Evolutionary conservation across 192 early-diverging fungal species (phyloP).

Genomic region (Backusella parvicylindrica): DNA sequence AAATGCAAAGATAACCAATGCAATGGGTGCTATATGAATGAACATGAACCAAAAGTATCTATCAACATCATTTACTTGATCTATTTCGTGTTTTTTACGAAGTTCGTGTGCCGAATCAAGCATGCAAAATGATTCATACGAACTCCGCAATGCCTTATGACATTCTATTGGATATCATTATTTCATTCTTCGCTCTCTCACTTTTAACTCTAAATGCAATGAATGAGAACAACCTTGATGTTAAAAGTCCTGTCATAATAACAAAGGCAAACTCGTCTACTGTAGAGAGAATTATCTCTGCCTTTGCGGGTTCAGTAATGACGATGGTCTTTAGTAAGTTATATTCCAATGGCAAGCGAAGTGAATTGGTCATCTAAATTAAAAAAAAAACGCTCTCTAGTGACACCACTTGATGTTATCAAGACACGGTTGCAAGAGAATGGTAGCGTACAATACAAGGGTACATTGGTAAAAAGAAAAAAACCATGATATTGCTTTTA

Average conservation of each 20-base stretch:
- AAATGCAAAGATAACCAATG: no score
- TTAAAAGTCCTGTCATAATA: neutral
- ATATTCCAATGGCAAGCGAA: neutral
- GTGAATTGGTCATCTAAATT: conserved; percentile 16
- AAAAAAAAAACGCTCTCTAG: conserved; percentile 44
- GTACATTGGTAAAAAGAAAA: neutral
- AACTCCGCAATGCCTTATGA: no score
- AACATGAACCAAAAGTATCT: no score
- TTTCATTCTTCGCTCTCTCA: neutral
- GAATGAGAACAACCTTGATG: neutral
- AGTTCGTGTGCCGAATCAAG: no score
- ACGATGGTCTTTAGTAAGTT: conserved; percentile 75
- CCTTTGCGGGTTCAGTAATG: conserved; percentile 75
- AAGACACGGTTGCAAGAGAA: conserved; percentile 76
- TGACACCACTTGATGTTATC: conserved; percentile 87
- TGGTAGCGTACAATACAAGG: neutral
- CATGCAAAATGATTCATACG: no score
- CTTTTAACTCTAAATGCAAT: neutral
- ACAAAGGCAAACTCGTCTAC: conserved; percentile 30
- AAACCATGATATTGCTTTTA: no score
- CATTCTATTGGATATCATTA: neutral
- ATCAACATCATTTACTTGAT: no score
- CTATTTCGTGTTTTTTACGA: no score
- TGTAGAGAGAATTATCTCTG: conserved; percentile 72
- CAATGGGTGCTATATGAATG: no score